A percentile compares a stretch with the other conserved stretches of the same genome.
phyloP scores from a whole-genome alignment of 2,329 filamentous ascomycete genomes.

The Corniculantispora saksenae region DNA sequence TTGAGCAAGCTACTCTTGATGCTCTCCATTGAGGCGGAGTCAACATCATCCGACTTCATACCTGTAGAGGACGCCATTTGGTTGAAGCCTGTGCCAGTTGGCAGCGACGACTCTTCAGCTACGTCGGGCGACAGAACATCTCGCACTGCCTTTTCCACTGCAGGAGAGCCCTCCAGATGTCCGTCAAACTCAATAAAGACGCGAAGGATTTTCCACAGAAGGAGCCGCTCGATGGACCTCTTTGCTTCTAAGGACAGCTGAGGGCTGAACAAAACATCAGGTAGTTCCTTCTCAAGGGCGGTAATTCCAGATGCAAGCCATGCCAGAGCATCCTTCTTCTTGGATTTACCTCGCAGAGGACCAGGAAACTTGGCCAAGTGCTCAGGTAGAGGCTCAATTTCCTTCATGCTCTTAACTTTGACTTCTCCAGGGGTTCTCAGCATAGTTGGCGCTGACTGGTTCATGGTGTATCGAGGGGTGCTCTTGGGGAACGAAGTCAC shows the following conservation, averaged over 20 bases:
- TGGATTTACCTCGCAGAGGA: slow-evolving; percentile 82
- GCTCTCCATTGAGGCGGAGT: slow-evolving; percentile 68
- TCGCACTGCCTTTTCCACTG: slow-evolving; percentile 73
- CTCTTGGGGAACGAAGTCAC: slow-evolving; percentile 87
- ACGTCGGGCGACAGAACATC: slow-evolving; percentile 66
- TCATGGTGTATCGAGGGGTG: slow-evolving; percentile 80
- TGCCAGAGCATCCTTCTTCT: slow-evolving; percentile 87
- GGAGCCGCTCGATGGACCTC: slow-evolving; percentile 72
- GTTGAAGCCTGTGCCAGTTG: slow-evolving; percentile 27
- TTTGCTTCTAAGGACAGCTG: slow-evolving; percentile 64
- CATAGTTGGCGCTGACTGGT: slow-evolving; percentile 71
- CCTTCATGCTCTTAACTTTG: slow-evolving; percentile 73
- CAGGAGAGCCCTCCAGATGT: slow-evolving; percentile 68
- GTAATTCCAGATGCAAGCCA: slow-evolving; percentile 83
- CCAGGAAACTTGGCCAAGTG: slow-evolving; percentile 82
- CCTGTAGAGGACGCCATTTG: slow-evolving; percentile 31
- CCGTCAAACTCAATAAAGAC: slow-evolving; percentile 88
- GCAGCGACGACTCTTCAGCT: slow-evolving; percentile 29
- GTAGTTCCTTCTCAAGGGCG: slow-evolving; percentile 62
- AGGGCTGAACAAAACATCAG: slow-evolving; percentile 49
- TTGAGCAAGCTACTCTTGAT: slow-evolving; percentile 72
- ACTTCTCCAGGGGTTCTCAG: slow-evolving; percentile 82
- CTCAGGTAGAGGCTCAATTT: slow-evolving; percentile 70
- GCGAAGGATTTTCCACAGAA: slow-evolving; percentile 85
- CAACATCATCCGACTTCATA: slow-evolving; percentile 65